Evolutionary conservation across 352 stramenopile genomes (phyloP).

Genomic region (Phytophthora constricta): DNA sequence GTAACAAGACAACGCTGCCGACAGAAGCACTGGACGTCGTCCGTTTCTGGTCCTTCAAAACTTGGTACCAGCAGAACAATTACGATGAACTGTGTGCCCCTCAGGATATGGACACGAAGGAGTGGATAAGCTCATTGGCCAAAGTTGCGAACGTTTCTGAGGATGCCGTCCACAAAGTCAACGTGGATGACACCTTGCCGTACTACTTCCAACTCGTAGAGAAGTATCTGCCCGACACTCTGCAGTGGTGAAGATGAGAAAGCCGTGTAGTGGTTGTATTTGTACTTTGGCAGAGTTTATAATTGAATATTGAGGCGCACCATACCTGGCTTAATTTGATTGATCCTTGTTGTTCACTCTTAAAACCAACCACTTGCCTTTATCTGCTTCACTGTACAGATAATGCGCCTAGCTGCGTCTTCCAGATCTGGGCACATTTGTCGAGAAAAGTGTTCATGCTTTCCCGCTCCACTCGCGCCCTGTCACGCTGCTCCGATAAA

Average conservation of each 20-base stretch:
- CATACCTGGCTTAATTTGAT: no score
- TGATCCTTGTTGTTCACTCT: no score
- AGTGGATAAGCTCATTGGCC: constrained; percentile 64
- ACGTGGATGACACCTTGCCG: constrained; percentile 52
- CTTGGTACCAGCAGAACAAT: constrained; percentile 65
- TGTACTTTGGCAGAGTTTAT: no score
- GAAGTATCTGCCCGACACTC: constrained; percentile 73
- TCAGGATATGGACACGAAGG: constrained; percentile 66
- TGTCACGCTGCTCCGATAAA: constrained; percentile 38
- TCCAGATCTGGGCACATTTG: constrained; percentile 43
- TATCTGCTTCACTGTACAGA: constrained; percentile 38
- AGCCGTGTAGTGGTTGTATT: constrained; percentile 5
- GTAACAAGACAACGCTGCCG: constrained; percentile 69
- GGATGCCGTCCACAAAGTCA: constrained; percentile 41
- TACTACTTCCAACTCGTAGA: constrained; percentile 72
- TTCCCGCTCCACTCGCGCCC: constrained; percentile 29
- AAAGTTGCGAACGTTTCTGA: constrained; percentile 51
- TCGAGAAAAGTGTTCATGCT: constrained; percentile 39
- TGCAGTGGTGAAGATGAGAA: constrained; percentile 69
- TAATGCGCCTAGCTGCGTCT: constrained; percentile 34
- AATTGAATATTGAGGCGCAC: constrained; percentile 2
- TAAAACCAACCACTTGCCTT: no score
- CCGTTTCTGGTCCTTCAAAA: constrained; percentile 80
- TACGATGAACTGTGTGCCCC: constrained; percentile 56
- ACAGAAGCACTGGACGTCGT: constrained; percentile 65